Base-by-base conservation (phyloP, 495 filamentous ascomycete species). In the Talaromyces ruber region DNA sequence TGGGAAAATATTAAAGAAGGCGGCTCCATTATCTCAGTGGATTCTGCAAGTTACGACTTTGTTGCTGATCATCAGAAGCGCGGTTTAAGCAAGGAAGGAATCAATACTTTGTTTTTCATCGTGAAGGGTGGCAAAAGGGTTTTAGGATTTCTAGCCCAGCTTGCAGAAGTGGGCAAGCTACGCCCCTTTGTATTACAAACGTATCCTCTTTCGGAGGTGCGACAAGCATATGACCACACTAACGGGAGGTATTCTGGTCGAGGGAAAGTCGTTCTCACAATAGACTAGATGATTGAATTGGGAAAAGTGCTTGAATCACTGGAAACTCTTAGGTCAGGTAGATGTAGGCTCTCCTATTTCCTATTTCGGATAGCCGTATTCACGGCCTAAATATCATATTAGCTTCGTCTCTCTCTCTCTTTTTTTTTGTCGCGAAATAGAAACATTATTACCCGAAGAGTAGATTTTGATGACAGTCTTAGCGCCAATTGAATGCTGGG, bases 21-120 rank as follows among this genome's bases (percentile, higher is more conserved):
- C 2, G 71, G 72, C 6, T 25, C n/a, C 28, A 50, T 76, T 30
- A 60, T 76, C 7, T 68, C 74, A 9, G 70, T 76, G 7, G 72
- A 74, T 63, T 70, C 71, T 22, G 61, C 63, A 29, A 73, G 71
- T 50, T 76, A 64, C 43, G 64, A 70, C 32, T 76, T 74, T 62
- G 65, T 71, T 9, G 47, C 64, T 18, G 64, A 80, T 74, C 72
- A 79, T 81, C 14, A 34, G 24, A 61, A 61, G 55, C 43, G 28
- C 6, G 21, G 7, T 22, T 14, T 51, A 22, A 66, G 66, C 28
- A 69, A 63, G 54, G 62, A 65, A 32, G 61, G 52, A 0, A 64
- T 77, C 5, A 64, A 66, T 5, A 70, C 70, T 3, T 58, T 68
- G 39, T 74, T 71, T 52, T 75, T 76, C 47, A 70, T 77, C 59